These are phyloP conservation scores for Pichia sp. DNA, from an alignment of 1,139 yeast genomes.

Conservation along the genomic window DNA sequence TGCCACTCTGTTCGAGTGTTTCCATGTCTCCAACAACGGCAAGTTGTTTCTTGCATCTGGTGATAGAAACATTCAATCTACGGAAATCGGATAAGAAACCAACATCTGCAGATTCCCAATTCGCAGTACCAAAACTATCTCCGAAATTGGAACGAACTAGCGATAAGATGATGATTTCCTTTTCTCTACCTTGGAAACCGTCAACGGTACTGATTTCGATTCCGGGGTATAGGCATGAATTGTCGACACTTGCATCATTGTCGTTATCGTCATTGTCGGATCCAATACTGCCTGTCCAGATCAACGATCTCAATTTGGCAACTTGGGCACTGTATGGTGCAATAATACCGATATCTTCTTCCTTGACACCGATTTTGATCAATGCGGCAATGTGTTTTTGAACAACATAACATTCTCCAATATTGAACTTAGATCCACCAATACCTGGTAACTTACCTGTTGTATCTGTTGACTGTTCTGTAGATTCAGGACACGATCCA, in stretches of 20 bases:
- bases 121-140: conserved; percentile 4
- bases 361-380: conserved; percentile 44
- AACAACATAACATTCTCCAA: conserved; percentile 67
- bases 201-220: conserved; percentile 87
- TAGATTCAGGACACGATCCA: conserved; percentile 71
- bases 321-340: conserved; percentile 94
- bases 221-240: conserved; percentile 37
- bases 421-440: conserved; percentile 60
- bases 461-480: conserved; percentile 35
- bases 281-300: conserved; percentile 39
- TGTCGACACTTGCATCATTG: not conserved
- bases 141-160: conserved; percentile 71
- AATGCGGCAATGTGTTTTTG: conserved; percentile 53
- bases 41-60: conserved; percentile 83
- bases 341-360: conserved; percentile 69
- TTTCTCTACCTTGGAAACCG: conserved; percentile 95
- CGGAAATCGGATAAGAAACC: conserved; percentile 76
- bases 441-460: not conserved
- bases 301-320: conserved; percentile 47
- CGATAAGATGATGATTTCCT: conserved; percentile 84
- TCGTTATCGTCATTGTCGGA: conserved; percentile 1
- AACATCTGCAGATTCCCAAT: conserved; percentile 43
- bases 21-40: conserved; percentile 88
- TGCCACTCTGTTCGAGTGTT: conserved; percentile 40
- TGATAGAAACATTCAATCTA: conserved; percentile 85